These are phyloP conservation scores for Plasmodium vivax DNA, from an alignment of 169 alveolate species.

Conservation along the genomic window DNA sequence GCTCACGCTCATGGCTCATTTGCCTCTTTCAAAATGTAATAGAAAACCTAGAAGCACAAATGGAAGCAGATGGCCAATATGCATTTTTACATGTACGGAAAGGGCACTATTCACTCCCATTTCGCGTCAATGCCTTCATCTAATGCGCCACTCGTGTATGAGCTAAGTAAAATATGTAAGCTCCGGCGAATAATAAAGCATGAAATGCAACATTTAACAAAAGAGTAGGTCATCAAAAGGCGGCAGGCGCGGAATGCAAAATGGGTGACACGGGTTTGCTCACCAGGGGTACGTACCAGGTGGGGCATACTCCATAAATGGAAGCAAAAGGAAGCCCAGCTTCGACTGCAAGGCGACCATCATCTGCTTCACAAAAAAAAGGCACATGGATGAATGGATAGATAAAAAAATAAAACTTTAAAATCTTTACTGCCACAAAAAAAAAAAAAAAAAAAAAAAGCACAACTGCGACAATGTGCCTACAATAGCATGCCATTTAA, in stretches of 20 bases:
- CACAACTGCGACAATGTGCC: not conserved
- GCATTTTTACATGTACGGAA: not conserved
- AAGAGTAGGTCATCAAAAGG: not conserved
- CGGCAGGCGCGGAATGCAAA: not conserved
- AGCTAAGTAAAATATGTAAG: not conserved
- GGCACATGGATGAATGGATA: not conserved
- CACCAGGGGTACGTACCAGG: not conserved
- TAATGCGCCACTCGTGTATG: not conserved
- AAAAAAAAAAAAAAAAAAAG: not conserved
- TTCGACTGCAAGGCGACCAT: not conserved
- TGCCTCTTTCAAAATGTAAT: not conserved
- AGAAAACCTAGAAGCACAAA: not conserved
- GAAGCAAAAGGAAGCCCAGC: not conserved
- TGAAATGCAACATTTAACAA: not conserved
- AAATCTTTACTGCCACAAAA: not conserved
- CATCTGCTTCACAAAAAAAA: not conserved
- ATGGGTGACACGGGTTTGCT: not conserved
- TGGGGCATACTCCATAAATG: not conserved
- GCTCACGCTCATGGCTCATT: not conserved
- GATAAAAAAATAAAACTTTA: not conserved
- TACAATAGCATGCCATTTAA: not conserved
- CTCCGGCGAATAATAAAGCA: not conserved
- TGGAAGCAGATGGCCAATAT: not conserved
- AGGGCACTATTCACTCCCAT: not conserved
- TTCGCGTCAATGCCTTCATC: not conserved